Percentiles rank a stretch among this genome's conserved stretches.
These are phyloP conservation scores for Microcyclospora pomicola DNA, from an alignment of 2,329 filamentous ascomycete species.

Conservation along the genomic window DNA sequence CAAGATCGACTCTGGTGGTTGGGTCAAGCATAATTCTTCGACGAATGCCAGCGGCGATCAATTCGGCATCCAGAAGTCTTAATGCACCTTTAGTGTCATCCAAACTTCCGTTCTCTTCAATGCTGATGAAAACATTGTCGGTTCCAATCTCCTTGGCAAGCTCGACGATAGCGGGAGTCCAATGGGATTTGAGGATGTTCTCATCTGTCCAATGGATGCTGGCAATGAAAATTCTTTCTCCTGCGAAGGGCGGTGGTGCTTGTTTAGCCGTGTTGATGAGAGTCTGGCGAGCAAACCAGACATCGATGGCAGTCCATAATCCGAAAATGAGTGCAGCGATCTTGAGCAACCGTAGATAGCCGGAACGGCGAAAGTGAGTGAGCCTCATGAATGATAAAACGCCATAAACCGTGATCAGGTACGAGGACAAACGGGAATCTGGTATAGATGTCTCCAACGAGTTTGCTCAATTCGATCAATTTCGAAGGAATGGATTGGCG, in stretches of 20 bases:
- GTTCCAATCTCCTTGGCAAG: slow-evolving; percentile 44
- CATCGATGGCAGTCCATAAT: slow-evolving; percentile 11
- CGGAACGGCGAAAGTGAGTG: background rate
- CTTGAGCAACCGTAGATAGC: background rate
- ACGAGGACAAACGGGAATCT: no score
- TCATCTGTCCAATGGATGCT: slow-evolving; percentile 58
- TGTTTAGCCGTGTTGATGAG: slow-evolving; percentile 6
- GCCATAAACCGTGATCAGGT: background rate
- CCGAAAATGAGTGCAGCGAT: slow-evolving; percentile 6
- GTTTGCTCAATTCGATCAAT: no score
- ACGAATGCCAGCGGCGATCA: slow-evolving; percentile 40
- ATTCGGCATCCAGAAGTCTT: slow-evolving; percentile 39
- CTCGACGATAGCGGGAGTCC: slow-evolving; percentile 47
- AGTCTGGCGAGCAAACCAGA: slow-evolving; percentile 9
- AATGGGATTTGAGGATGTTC: slow-evolving; percentile 44
- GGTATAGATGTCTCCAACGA: no score
- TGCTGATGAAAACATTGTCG: slow-evolving; percentile 53
- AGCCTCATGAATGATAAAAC: background rate
- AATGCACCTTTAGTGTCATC: slow-evolving; percentile 54
- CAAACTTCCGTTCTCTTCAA: slow-evolving; percentile 56
- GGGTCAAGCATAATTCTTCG: slow-evolving; percentile 45
- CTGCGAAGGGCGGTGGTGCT: slow-evolving; percentile 7
- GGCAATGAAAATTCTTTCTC: slow-evolving; percentile 47
- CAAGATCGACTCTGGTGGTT: slow-evolving; percentile 43
- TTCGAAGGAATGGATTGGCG: no score